Conservation (phyloP, 352 stramenopile species). For the Globisporangium canariense region DNA sequence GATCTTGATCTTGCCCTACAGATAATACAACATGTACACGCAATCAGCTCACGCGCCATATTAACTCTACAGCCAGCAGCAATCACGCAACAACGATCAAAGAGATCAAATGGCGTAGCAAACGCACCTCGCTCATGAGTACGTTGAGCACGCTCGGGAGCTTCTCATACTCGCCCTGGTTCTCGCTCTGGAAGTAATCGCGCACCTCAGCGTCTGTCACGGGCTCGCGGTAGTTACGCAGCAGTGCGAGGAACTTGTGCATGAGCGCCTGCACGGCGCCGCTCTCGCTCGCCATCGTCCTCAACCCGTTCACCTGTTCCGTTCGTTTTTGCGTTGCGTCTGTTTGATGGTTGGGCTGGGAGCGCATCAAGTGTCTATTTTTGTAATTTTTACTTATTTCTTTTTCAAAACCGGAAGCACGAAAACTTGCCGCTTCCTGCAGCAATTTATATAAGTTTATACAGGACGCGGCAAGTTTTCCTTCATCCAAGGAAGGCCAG, state of each 20-base stretch:
- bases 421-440: no score
- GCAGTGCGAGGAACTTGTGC: constrained; percentile 69
- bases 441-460: no score
- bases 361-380: no score
- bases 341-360: no score
- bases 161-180: constrained; percentile 75
- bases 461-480: no score
- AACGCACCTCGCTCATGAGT: constrained; percentile 70
- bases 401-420: no score
- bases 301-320: background rate
- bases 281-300: constrained; percentile 19
- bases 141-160: constrained; percentile 80
- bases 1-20: constrained; percentile 83
- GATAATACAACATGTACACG: background rate
- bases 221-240: constrained; percentile 78
- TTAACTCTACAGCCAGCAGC: background rate
- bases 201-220: constrained; percentile 79
- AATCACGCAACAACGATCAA: background rate
- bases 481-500: constrained; percentile 17
- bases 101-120: background rate
- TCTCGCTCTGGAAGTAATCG: constrained; percentile 67
- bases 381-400: no score
- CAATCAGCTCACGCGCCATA: background rate
- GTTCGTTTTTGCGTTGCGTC: background rate
- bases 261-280: constrained; percentile 37